Conservation (phyloP, 768 basidiomycete genomes). For the Amanita subjunquillea region DNA sequence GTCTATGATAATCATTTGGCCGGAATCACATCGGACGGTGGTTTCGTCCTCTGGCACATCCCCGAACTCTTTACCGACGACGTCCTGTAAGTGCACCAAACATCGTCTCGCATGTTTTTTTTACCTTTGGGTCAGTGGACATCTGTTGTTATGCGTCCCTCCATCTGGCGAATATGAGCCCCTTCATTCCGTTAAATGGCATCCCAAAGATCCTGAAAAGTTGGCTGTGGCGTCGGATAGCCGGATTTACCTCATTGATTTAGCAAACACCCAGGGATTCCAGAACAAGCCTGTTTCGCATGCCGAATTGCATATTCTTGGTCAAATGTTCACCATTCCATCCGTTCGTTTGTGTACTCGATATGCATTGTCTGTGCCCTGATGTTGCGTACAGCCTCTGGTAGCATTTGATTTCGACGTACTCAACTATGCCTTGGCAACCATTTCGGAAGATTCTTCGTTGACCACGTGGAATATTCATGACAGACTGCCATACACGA, state of each 20-base stretch:
- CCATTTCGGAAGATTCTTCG: slow-evolving; percentile 75
- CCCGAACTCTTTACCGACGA: slow-evolving; percentile 80
- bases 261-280: slow-evolving; percentile 49
- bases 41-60: slow-evolving; percentile 83
- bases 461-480: slow-evolving; percentile 76
- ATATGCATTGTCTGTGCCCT: neutral
- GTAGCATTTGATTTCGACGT: slow-evolving; percentile 84
- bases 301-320: slow-evolving; percentile 57
- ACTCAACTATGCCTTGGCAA: slow-evolving; percentile 64
- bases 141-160: slow-evolving; percentile 56
- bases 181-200: slow-evolving; percentile 81
- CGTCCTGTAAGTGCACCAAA: slow-evolving; percentile 52
- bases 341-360: slow-evolving; percentile 38
- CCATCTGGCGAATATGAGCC: slow-evolving; percentile 51
- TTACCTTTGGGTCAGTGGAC: slow-evolving; percentile 33
- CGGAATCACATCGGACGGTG: slow-evolving; percentile 81
- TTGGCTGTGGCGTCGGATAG: slow-evolving; percentile 77
- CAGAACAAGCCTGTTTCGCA: slow-evolving; percentile 60
- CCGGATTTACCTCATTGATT: slow-evolving; percentile 67
- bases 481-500: slow-evolving; percentile 66
- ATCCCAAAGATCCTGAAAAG: slow-evolving; percentile 70
- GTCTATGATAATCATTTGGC: slow-evolving; percentile 75
- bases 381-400: slow-evolving; percentile 41
- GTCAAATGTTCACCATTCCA: slow-evolving; percentile 56
- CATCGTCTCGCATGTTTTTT: slow-evolving; percentile 3